A percentile compares a stretch with the other conserved stretches of the same genome.
These are phyloP conservation scores for Globisporangium heterothallicum DNA, from an alignment of 352 stramenopile genomes.

Conservation along the genomic window DNA sequence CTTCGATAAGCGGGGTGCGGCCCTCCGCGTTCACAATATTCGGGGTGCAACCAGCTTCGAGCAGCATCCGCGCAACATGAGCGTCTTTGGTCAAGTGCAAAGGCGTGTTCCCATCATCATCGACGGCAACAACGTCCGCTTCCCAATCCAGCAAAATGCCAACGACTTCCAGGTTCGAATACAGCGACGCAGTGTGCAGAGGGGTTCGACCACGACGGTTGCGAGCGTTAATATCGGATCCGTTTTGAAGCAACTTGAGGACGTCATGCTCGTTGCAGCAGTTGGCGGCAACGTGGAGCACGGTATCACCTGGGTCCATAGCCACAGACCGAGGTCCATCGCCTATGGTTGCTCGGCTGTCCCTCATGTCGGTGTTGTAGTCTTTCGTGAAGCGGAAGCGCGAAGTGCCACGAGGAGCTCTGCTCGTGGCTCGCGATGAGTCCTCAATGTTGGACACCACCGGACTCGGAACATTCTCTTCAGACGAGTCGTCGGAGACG, in stretches of 20 bases:
- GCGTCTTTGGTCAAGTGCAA: constrained; percentile 76
- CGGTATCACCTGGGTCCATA: constrained; percentile 83
- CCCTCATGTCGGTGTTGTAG: constrained; percentile 46
- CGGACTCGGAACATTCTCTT: constrained; percentile 30
- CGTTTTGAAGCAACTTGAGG: constrained; percentile 80
- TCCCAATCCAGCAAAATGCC: constrained; percentile 79
- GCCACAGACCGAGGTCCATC: constrained; percentile 67
- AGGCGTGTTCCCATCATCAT: constrained; percentile 81
- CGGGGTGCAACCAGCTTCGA: constrained; percentile 75
- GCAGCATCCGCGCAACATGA: constrained; percentile 72
- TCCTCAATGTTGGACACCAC: constrained; percentile 18
- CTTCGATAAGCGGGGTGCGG: constrained; percentile 73
- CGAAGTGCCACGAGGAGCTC: constrained; percentile 37
- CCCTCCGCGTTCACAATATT: constrained; percentile 83
- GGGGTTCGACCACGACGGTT: constrained; percentile 77
- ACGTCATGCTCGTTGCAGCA: constrained; percentile 86
- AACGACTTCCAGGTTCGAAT: constrained; percentile 79
- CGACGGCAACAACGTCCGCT: constrained; percentile 69
- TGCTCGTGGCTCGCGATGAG: constrained; percentile 13
- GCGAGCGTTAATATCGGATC: constrained; percentile 78
- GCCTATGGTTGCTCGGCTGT: constrained; percentile 24
- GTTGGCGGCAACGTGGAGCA: constrained; percentile 82
- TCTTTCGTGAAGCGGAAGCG: constrained; percentile 84
- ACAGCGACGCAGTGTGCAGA: constrained; percentile 76
- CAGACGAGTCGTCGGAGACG: constrained; percentile 67